Percentiles rank a stretch among this genome's conserved stretches.
Evolutionary conservation across 176 grass and related monocot genomes (phyloP).

Genomic region (Coix lacrymajobi): DNA sequence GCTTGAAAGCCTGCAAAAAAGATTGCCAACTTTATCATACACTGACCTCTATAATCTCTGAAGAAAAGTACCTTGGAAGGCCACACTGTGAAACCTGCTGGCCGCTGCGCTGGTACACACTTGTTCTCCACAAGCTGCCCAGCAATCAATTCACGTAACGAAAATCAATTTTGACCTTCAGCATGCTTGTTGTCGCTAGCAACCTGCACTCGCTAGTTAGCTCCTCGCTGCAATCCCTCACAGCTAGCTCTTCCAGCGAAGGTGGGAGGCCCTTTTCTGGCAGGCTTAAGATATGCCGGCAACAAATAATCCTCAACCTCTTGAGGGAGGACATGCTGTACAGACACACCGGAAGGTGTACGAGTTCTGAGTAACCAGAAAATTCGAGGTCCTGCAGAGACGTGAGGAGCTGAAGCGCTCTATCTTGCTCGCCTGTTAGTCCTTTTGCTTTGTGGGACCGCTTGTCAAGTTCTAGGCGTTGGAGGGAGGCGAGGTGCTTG

Average conservation of each 20-base stretch:
- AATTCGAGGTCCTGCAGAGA: not conserved
- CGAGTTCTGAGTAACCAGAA: fast-evolving
- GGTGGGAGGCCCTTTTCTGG: not conserved
- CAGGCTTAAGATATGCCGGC: not conserved
- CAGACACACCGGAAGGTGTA: not conserved
- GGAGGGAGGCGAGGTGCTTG: constrained; percentile 10
- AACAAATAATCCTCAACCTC: fast-evolving
- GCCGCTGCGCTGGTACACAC: not conserved
- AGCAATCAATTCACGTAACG: not conserved
- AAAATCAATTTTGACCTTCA: not conserved
- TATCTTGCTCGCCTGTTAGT: constrained; percentile 9
- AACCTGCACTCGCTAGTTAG: not conserved
- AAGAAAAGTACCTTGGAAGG: not conserved
- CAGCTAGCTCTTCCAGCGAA: constrained; percentile 4
- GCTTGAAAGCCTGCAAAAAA: not conserved
- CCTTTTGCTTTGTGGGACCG: fast-evolving
- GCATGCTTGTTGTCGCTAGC: not conserved
- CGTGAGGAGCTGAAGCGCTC: not conserved
- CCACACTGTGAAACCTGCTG: not conserved
- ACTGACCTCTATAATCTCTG: not conserved
- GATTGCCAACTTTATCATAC: not conserved
- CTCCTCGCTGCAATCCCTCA: fast-evolving
- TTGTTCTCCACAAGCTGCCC: not conserved
- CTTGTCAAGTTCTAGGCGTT: fast-evolving
- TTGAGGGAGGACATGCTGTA: constrained; percentile 4